A percentile compares a stretch with the other conserved stretches of the same genome.
Evolutionary conservation across 2,329 filamentous ascomycete species (phyloP).

Genomic region (Westerdykella sp.): DNA sequence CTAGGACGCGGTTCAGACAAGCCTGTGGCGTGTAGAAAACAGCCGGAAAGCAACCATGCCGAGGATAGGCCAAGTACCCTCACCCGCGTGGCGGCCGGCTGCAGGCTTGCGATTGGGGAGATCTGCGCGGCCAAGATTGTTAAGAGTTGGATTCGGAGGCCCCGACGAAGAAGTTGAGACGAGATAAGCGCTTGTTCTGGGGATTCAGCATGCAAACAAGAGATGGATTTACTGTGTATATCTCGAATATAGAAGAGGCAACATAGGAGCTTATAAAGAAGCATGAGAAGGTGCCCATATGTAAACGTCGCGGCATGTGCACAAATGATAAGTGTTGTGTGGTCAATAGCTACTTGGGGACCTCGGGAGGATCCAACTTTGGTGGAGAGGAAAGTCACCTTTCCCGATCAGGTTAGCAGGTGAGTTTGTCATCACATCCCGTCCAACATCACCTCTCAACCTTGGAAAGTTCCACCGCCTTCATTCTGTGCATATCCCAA

Average conservation of each 20-base stretch:
- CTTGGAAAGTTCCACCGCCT: not conserved
- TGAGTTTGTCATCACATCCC: too few species aligned
- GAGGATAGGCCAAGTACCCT: constrained; percentile 23
- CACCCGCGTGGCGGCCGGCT: constrained; percentile 6
- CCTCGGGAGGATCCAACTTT: too few species aligned
- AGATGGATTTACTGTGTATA: not conserved
- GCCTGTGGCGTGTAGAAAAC: constrained; percentile 16
- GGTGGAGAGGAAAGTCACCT: too few species aligned
- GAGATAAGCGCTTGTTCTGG: constrained; percentile 1
- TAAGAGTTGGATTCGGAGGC: constrained; percentile 20
- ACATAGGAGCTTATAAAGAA: too few species aligned
- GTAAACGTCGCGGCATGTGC: too few species aligned
- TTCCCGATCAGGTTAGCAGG: too few species aligned
- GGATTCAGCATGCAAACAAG: constrained; percentile 1
- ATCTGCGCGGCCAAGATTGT: constrained; percentile 19
- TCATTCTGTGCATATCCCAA: too few species aligned
- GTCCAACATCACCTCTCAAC: constrained; percentile 1
- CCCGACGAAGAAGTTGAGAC: constrained; percentile 11
- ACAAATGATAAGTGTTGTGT: too few species aligned
- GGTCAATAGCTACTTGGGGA: too few species aligned
- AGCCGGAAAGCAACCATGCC: constrained; percentile 16
- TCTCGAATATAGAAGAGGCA: not conserved
- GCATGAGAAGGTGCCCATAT: too few species aligned
- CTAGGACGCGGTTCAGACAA: constrained; percentile 12
- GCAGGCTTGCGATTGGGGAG: constrained; percentile 22